Percentiles rank a stretch among this genome's conserved stretches.
Evolutionary conservation across 1,139 yeast genomes (phyloP).

Genomic region (Groenewaldozyma auringiensis): DNA sequence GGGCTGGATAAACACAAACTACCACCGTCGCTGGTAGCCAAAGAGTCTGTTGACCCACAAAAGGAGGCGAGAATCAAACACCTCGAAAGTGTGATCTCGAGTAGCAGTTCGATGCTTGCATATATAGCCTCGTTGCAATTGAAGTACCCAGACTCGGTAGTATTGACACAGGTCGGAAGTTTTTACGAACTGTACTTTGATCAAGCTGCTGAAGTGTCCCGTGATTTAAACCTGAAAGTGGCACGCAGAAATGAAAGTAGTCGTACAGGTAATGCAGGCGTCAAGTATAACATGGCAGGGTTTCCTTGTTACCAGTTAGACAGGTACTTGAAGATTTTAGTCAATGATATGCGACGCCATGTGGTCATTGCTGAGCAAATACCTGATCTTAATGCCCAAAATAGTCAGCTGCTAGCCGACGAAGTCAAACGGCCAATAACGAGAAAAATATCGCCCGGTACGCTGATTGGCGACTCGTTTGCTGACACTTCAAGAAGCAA

Average conservation of each 20-base stretch:
- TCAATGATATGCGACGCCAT: constrained; percentile 56
- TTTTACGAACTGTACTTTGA: constrained; percentile 83
- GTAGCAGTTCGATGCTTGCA: neutral
- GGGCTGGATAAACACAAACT: neutral
- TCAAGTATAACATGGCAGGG: constrained; percentile 74
- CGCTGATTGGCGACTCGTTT: constrained; percentile 79
- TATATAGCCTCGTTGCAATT: constrained; percentile 1
- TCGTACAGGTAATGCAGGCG: constrained; percentile 14
- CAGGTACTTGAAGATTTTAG: constrained; percentile 64
- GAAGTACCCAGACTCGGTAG: constrained; percentile 56
- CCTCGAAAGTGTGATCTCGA: neutral
- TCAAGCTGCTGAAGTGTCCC: constrained; percentile 71
- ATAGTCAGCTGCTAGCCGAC: constrained; percentile 4
- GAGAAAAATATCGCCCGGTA: constrained; percentile 86
- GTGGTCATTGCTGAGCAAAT: constrained; percentile 80
- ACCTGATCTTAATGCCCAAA: constrained; percentile 7
- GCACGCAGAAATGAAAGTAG: constrained; percentile 34
- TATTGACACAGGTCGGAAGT: constrained; percentile 82
- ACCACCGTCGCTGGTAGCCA: neutral
- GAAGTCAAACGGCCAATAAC: constrained; percentile 50
- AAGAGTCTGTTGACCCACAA: neutral
- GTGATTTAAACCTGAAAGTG: constrained; percentile 56
- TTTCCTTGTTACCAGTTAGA: constrained; percentile 70
- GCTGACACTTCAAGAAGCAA: constrained; percentile 66
- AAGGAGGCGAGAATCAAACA: neutral